A percentile compares a stretch with the other conserved stretches of the same genome.
phyloP scores from a whole-genome alignment of 257 asterid genomes.

The Cinchona pubescens region DNA sequence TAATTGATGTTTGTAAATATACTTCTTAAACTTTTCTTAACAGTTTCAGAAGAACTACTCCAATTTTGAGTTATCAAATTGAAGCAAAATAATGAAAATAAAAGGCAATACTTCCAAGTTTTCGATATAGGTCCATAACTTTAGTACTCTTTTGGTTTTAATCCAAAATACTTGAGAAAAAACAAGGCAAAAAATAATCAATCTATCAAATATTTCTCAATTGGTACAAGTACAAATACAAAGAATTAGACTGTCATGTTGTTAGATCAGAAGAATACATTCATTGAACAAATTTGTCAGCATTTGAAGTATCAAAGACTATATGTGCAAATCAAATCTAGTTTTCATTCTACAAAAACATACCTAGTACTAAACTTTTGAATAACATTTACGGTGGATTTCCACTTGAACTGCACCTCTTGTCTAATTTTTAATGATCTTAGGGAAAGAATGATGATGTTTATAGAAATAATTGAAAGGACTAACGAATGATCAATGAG shows the following conservation, averaged over 20 bases:
- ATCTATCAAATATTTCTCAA: neutral
- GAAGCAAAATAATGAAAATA: neutral
- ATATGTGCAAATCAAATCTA: neutral
- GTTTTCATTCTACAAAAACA: slow-evolving; percentile 16
- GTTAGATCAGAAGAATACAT: slow-evolving; percentile 15
- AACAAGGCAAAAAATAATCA: neutral
- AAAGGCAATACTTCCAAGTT: neutral
- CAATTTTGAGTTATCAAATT: too few species aligned
- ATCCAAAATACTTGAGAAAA: neutral
- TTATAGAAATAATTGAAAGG: neutral
- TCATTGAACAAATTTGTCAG: slow-evolving; percentile 29
- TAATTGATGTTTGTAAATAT: too few species aligned
- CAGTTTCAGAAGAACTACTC: neutral
- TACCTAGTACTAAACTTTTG: too few species aligned
- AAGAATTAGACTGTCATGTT: too few species aligned
- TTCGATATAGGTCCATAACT: too few species aligned
- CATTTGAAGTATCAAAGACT: slow-evolving; percentile 21
- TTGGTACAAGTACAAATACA: neutral
- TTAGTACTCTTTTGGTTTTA: too few species aligned
- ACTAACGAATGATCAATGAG: slow-evolving; percentile 13
- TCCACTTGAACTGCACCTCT: too few species aligned
- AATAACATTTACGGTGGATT: too few species aligned
- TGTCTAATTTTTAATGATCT: slow-evolving; percentile 18
- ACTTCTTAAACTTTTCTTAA: neutral
- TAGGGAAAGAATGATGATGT: slow-evolving; percentile 23